These are phyloP conservation scores for Aechmea fasciata DNA, from an alignment of 176 grass and related monocot species.

Conservation along the genomic window DNA sequence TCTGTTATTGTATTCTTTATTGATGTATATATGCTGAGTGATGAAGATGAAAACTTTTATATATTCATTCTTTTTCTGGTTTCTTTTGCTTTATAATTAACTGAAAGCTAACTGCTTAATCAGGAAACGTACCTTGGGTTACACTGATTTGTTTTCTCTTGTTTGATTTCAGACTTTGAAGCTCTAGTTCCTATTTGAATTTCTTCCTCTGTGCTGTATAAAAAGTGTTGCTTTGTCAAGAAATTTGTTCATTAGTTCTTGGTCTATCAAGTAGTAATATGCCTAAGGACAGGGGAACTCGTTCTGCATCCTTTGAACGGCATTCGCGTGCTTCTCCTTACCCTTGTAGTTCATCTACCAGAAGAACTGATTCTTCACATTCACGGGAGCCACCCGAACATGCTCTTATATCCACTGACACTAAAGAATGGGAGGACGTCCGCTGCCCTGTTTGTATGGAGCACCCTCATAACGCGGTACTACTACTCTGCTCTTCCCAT, in stretches of 20 bases:
- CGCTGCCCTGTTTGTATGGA: conserved; percentile 89
- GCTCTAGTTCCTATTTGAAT: conserved; percentile 32
- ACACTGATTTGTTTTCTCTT: background rate
- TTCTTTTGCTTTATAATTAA: background rate
- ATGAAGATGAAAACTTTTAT: too few relatives aligned
- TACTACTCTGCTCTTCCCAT: conserved; percentile 63
- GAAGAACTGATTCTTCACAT: conserved; percentile 18
- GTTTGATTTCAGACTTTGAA: conserved; percentile 42
- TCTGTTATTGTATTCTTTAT: too few relatives aligned
- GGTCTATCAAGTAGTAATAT: conserved; percentile 43
- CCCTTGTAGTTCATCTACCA: conserved; percentile 9
- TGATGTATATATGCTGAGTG: too few relatives aligned
- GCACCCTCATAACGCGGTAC: conserved; percentile 75
- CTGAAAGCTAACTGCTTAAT: background rate
- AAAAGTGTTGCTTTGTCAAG: conserved; percentile 24
- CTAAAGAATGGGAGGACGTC: conserved; percentile 59
- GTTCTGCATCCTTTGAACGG: conserved; percentile 15
- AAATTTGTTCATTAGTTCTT: background rate
- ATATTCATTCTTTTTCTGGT: too few relatives aligned
- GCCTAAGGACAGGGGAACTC: conserved; percentile 69
- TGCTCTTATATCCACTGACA: conserved; percentile 19
- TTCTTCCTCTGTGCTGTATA: conserved; percentile 28
- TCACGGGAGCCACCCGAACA: conserved; percentile 15
- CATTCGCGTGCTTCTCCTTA: conserved; percentile 29
- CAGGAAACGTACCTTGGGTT: background rate